Base-by-base conservation (phyloP, 2,329 filamentous ascomycete genomes). In the Trichophaea hybrida region DNA sequence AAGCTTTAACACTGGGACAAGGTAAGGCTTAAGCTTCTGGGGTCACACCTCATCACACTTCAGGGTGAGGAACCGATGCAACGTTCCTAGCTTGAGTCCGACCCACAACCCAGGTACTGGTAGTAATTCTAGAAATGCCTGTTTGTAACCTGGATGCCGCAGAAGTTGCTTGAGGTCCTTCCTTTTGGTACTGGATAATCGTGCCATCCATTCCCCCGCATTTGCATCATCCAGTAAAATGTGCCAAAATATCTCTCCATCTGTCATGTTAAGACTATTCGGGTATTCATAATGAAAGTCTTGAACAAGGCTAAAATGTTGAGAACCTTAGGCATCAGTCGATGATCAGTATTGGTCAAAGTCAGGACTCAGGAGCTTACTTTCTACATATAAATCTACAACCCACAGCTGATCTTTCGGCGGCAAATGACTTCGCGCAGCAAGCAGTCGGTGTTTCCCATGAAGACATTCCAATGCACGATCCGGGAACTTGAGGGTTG, bases 11-110 rank as follows among this genome's bases (percentile, higher is more conserved):
- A n/a, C n/a, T n/a, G n/a, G n/a, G n/a, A n/a, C n/a, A n/a, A n/a
- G n/a, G n/a, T n/a, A n/a, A n/a, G n/a, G n/a, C n/a, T n/a, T n/a
- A n/a, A n/a, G n/a, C n/a, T n/a, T n/a, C n/a, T n/a, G n/a, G 34
- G 61, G 68, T 7, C 67, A 64, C 65, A 73, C 69, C 60, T 73
- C 65, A 59, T 71, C 63, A 59, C 65, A 71, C 58, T 68, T 68
- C n/a, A 69, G 55, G 1, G 66, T 65, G 44, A 73, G 62, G 37
- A 70, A 65, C 50, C 60, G 67, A 51, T 69, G 60, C 34, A 68
- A 65, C n/a, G 63, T 67, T 52, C 69, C 69, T 6, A 72, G 62
- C 52, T 67, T 64, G 59, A 73, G 70, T 57, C 68, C 67, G 54
- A 62, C 64, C 67, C 68, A 71, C 46, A 72, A 67, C 52, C 67